A percentile compares a stretch with the other conserved stretches of the same genome.
Evolutionary conservation across 148 eudicot species (phyloP).

Genomic region (Vaccinium myrtillus): DNA sequence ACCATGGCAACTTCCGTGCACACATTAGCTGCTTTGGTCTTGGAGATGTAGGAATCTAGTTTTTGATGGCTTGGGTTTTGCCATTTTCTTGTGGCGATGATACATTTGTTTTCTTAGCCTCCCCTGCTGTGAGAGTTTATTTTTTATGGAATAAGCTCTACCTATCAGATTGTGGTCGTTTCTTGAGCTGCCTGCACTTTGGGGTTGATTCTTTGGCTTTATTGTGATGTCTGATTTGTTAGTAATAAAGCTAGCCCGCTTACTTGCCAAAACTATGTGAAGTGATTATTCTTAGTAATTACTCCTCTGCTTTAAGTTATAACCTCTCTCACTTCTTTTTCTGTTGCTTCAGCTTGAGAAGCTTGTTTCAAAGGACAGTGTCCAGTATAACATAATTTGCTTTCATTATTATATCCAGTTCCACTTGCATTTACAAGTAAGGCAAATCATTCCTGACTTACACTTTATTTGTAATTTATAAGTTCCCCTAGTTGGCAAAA

Average conservation of each 20-base stretch:
- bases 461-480: slow-evolving; percentile 15
- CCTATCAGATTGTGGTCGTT: not conserved
- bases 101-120: not conserved
- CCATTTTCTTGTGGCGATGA: not conserved
- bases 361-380: slow-evolving; percentile 64
- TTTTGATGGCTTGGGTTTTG: not conserved
- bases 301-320: not conserved
- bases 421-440: slow-evolving; percentile 83
- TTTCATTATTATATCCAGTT: slow-evolving; percentile 91
- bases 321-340: not conserved
- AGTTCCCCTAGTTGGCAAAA: not conserved
- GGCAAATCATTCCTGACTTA: slow-evolving; percentile 13
- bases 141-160: not conserved
- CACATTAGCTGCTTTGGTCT: not conserved
- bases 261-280: not conserved
- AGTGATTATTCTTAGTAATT: not conserved
- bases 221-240: not conserved
- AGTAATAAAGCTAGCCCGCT: not conserved
- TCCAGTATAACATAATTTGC: slow-evolving; percentile 65
- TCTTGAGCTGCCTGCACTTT: not conserved
- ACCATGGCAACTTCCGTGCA: not conserved
- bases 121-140: not conserved
- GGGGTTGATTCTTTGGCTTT: not conserved
- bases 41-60: not conserved
- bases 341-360: slow-evolving; percentile 73